Evolutionary conservation across 306 rosid genomes (phyloP), one percentile per base, ranked within the genome.

Genomic region (Lathyrus sativus): DNA sequence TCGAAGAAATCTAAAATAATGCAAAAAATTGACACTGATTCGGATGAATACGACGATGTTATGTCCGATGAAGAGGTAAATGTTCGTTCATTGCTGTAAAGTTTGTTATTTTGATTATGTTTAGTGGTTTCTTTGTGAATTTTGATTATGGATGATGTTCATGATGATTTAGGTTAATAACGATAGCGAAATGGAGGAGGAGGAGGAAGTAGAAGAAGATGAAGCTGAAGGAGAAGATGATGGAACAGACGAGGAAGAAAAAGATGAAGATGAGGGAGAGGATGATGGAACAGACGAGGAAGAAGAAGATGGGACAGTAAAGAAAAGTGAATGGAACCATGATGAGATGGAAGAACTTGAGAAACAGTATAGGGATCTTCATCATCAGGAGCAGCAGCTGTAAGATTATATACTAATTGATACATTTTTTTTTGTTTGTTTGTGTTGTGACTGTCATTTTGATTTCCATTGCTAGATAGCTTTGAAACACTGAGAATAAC

Each of bases 291-390:
- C n/a, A n/a, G n/a, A n/a, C n/a, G n/a, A n/a, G n/a, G n/a, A 72
- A 24, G 89, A 77, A 9, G 88, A 65, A 22, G 82, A 72, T 24
- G 79, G 35, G 22, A 73, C 19, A 37, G 71, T 7, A 31, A 84
- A 77, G n/a, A 56, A 19, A 41, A 75, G 41, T 68, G 75, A 57
- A 43, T 64, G 66, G 82, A 57, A 48, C 10, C 26, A 78, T 71
- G 89, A 83, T n/a, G 96, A 88, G 74, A 73, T 92, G 89, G 93
- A 85, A 66, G 83, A 86, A 29, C 95, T 90, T 42, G 93, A 89
- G 84, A 83, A 90, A 75, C 90, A 89, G 76, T 88, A 85, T 57
- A 77, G 62, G 78, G 80, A 76, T 71, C 87, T 90, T 74, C 88
- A 86, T 58, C 71, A 80, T 18, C 88, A 88, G 81, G 91, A 92